Percentiles rank a stretch among this genome's conserved stretches.
These are phyloP conservation scores for Jaapia argillacea DNA, from an alignment of 768 basidiomycete genomes.

Conservation along the genomic window DNA sequence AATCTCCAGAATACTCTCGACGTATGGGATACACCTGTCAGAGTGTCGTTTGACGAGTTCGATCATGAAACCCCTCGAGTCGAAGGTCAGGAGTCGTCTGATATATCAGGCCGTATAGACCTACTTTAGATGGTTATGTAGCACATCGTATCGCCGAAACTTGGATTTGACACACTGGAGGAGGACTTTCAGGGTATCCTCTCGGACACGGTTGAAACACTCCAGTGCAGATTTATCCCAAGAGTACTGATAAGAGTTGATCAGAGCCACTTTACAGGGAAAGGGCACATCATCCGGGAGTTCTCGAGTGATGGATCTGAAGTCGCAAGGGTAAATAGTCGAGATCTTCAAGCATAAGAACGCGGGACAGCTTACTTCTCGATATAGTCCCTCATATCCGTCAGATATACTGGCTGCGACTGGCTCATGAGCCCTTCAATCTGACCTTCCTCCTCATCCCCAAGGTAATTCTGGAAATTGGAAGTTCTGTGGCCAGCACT, in stretches of 20 bases:
- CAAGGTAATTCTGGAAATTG: background rate
- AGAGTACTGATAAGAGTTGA: conserved; percentile 18
- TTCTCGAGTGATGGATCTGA: conserved; percentile 11
- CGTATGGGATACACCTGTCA: background rate
- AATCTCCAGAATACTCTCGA: background rate
- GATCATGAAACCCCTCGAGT: background rate
- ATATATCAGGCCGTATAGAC: background rate
- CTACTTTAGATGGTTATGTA: background rate
- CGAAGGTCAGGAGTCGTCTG: background rate
- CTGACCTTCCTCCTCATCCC: background rate
- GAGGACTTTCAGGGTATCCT: background rate
- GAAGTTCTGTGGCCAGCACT: background rate
- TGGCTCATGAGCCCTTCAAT: conserved; percentile 15
- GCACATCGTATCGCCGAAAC: background rate
- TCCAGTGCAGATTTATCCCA: conserved; percentile 17
- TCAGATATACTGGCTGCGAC: conserved; percentile 19
- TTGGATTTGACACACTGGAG: background rate
- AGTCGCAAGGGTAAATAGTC: background rate
- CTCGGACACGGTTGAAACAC: background rate
- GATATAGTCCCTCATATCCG: background rate
- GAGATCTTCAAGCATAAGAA: no score
- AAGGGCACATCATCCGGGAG: conserved; percentile 21
- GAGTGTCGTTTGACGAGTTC: background rate
- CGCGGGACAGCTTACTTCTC: background rate
- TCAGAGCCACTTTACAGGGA: conserved; percentile 23